phyloP scores from a whole-genome alignment of 2,329 filamentous ascomycete genomes.

The Coniella lustricola region DNA sequence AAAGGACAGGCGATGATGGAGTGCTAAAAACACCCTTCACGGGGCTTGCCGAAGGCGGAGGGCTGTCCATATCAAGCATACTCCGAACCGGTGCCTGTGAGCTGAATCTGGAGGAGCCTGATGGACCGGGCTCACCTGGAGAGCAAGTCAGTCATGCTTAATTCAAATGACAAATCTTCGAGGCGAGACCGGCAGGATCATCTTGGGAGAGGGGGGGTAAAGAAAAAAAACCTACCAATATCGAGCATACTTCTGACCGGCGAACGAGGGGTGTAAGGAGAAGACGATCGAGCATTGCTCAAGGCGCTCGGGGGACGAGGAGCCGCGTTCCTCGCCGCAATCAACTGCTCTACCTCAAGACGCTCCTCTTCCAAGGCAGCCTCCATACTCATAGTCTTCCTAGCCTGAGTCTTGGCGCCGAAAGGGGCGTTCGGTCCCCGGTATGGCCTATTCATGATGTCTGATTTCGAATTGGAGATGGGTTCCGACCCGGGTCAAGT shows the following conservation, averaged over 20 bases:
- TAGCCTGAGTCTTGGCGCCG: constrained; percentile 15
- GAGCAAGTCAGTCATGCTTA: constrained; percentile 20
- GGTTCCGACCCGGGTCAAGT: too few relatives aligned
- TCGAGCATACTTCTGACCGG: constrained; percentile 64
- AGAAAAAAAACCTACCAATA: constrained; percentile 34
- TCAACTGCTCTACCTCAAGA: constrained; percentile 61
- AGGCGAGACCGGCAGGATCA: constrained; percentile 21
- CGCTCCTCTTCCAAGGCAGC: constrained; percentile 71
- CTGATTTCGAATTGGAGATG: background rate
- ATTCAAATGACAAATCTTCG: background rate
- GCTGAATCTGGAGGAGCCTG: background rate
- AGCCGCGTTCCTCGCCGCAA: constrained; percentile 43
- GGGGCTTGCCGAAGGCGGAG: constrained; percentile 29
- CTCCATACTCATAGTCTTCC: constrained; percentile 63
- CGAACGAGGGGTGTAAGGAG: constrained; percentile 54
- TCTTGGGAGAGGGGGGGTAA: too few relatives aligned
- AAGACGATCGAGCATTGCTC: constrained; percentile 36
- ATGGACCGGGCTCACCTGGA: constrained; percentile 18
- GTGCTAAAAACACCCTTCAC: constrained; percentile 42
- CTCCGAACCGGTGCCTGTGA: constrained; percentile 47
- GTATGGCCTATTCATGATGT: constrained; percentile 21
- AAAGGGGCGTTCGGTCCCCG: background rate
- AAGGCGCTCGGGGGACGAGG: constrained; percentile 25
- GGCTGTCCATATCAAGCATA: constrained; percentile 54
- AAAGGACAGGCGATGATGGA: constrained; percentile 37